These are phyloP conservation scores for Candida glucosophila DNA, from an alignment of 1,139 yeast species.

Conservation along the genomic window DNA sequence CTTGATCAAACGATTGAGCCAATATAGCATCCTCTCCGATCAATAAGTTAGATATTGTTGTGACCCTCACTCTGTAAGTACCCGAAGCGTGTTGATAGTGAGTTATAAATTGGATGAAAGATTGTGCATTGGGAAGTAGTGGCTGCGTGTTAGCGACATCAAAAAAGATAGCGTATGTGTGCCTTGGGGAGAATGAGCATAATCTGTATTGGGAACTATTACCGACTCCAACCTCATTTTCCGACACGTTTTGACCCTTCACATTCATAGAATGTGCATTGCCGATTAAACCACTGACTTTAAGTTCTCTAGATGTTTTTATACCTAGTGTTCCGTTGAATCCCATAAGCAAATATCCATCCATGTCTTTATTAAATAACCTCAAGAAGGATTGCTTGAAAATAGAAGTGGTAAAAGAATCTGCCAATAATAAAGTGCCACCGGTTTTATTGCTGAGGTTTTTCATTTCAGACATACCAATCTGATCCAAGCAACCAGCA, in stretches of 20 bases:
- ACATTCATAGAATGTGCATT: constrained; percentile 73
- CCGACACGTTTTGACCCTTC: constrained; percentile 68
- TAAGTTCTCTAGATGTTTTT: constrained; percentile 81
- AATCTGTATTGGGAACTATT: constrained; percentile 84
- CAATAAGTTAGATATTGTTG: constrained; percentile 70
- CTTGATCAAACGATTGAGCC: constrained; percentile 85
- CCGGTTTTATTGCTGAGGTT: constrained; percentile 83
- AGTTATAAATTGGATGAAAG: constrained; percentile 63
- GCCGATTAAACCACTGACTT: constrained; percentile 89
- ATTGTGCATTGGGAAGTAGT: constrained; percentile 42
- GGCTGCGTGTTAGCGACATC: constrained; percentile 61
- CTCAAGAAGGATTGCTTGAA: constrained; percentile 91
- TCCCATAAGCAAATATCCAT: constrained; percentile 79
- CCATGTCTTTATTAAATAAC: constrained; percentile 77
- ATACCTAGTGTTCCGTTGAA: constrained; percentile 82
- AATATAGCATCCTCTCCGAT: constrained; percentile 41
- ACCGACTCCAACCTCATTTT: constrained; percentile 89
- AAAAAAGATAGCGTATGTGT: constrained; percentile 79
- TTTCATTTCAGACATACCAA: constrained; percentile 96
- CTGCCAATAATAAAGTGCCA: constrained; percentile 84
- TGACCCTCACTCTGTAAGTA: constrained; percentile 80
- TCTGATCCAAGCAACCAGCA: constrained; percentile 97
- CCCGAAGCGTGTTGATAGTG: constrained; percentile 77
- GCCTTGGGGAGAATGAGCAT: constrained; percentile 77
- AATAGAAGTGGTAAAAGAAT: constrained; percentile 93